These are phyloP conservation scores for Ustanciosporium gigantosporum DNA, from an alignment of 1,284 basidiomycete species.

Conservation along the genomic window DNA sequence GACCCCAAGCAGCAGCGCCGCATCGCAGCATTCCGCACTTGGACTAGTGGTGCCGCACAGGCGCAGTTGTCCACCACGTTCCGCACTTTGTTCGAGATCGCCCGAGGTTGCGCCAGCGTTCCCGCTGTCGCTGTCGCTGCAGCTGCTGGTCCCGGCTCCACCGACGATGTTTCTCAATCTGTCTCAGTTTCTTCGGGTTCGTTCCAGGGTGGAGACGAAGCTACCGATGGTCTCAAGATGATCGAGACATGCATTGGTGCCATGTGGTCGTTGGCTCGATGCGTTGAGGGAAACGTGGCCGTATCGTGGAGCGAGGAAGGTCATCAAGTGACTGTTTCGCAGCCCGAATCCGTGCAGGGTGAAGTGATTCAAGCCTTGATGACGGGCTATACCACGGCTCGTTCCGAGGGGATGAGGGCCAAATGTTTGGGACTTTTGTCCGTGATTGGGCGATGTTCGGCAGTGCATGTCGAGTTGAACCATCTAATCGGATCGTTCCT, in stretches of 20 bases:
- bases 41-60: conserved; percentile 3
- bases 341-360: neutral
- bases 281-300: conserved; percentile 35
- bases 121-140: conserved; percentile 26
- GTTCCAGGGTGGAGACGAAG: conserved; percentile 3
- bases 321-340: neutral
- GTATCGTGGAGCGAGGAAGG: conserved; percentile 5
- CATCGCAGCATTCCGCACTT: conserved; percentile 20
- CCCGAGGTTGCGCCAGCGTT: conserved; percentile 29
- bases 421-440: conserved; percentile 45
- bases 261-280: conserved; percentile 48
- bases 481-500: conserved; percentile 29
- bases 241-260: conserved; percentile 48
- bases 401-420: conserved; percentile 40
- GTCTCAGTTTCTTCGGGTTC: neutral
- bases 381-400: conserved; percentile 32
- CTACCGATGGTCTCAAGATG: conserved; percentile 38
- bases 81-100: conserved; percentile 22
- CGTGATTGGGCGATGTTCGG: conserved; percentile 26
- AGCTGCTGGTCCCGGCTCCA: neutral
- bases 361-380: conserved; percentile 38
- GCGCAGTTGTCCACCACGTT: conserved; percentile 1
- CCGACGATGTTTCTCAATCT: conserved; percentile 1
- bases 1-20: conserved; percentile 26
- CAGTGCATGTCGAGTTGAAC: conserved; percentile 8